Evolutionary conservation across 805 yeast genomes (phyloP), one percentile per base, ranked within the genome.

Genomic region (Metschnikowia cubensis): DNA sequence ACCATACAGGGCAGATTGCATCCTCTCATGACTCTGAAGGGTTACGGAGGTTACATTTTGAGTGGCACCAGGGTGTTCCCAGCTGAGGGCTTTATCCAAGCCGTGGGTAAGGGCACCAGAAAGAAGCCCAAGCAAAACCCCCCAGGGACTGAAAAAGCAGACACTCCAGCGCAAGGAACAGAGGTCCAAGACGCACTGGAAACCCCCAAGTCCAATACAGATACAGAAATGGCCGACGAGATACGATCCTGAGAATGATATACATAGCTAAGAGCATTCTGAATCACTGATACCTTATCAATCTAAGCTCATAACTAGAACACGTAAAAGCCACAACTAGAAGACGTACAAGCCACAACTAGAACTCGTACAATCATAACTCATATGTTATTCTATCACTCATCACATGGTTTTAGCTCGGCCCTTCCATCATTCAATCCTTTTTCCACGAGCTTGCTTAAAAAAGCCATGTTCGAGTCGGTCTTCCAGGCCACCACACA

Each of bases 1-100:
- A 89, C 97, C 3, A 82, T 92, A 29, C 89, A 96, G 17, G 99
- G 98, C 6, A 83, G 95, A 63, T 74, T 92, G 61, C 99, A 94
- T 66, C 99, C 99, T 0, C 63, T 84, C 52, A 94, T 94, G 99
- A 88, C 97, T 0, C 83, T 85, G 77, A 79, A 89, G 60, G 90
- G 96, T 6, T 91, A 86, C 50, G 98, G 97, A 33, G 99, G 99
- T 0, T 92, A 82, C 65, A 65, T 94, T 2, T 71, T 90, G 56
- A 79, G 83, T 73, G 96, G 92, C 3, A 80, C 87, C 14, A 76
- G 87, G 44, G 97, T 94, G 0, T 70, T 82, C 47, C 96, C 97
- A 2, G 68, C 75, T 42, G 85, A 79, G 33, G 63, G 64, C 31
- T 74, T 75, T 35, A 81, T 82, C 41, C 81, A 79, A 15, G 87